Evolutionary conservation across 2,329 filamentous ascomycete genomes (phyloP), one percentile per base, ranked within the genome.

Genomic region (Myriosclerotinia scirpicola): DNA sequence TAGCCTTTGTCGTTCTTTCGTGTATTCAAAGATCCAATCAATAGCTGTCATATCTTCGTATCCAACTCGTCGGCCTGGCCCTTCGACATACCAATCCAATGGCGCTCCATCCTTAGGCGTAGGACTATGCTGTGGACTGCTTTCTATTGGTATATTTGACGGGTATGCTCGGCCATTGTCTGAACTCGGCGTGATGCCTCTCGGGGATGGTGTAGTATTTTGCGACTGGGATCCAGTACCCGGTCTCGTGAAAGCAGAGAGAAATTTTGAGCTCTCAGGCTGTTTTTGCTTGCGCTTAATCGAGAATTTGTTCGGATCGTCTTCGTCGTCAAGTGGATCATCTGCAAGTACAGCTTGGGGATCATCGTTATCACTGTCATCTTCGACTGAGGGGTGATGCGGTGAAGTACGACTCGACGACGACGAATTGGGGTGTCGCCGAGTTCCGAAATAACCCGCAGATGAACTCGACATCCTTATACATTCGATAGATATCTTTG

Each of bases 1-100:
- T 74, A 96, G 81, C 34, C 95, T 87, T 77, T 96, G 92, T 26
- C 95, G 87, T 80, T 99, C 95, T 78, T 97, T 97, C 63, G 91
- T 95, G 76, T 98, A 97, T 78, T 99, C 95, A 74, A 97, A 98
- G 76, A 98, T 98, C 95, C 95, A 99, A 81, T 99, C 95, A 77
- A 99, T 99, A 67, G 95, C 94, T 20, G 94, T 97, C 77, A 97
- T 83, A 79, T 99, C 91, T 75, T 97, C 94, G 80, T 99, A 99
- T 65, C 91, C 94, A 48, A 97, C 93, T 75, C 95, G 87, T 64
- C 92, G 87, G 1, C 93, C 93, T 0, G 92, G 93, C 0, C 92
- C 93, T 78, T 97, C 94, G 58, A 90, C 84, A 76, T 96, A 91
- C 94, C 94, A 98, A 78, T 98, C 94, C 55, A 83, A 77, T 5